A percentile compares a stretch with the other conserved stretches of the same genome.
These are phyloP conservation scores for Pseudogymnoascus sp. DNA, from an alignment of 2,329 filamentous ascomycete genomes.

Conservation along the genomic window DNA sequence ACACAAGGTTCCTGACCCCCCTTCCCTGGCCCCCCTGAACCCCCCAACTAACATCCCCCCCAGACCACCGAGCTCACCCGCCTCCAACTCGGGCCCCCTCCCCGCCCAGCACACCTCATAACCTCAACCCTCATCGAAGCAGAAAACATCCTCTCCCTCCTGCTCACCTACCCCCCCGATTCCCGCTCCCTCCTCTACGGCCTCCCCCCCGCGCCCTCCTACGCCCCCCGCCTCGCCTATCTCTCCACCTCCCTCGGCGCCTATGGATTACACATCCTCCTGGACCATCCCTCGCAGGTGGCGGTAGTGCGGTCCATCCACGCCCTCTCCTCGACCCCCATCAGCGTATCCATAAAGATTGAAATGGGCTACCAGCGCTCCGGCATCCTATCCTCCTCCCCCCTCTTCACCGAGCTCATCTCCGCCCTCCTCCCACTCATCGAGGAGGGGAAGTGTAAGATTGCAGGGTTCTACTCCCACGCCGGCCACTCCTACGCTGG, in stretches of 20 bases:
- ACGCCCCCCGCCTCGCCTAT: slow-evolving; percentile 48
- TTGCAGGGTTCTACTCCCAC: slow-evolving; percentile 65
- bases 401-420: slow-evolving; percentile 39
- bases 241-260: slow-evolving; percentile 48
- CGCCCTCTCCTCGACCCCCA: slow-evolving; percentile 35
- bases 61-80: slow-evolving; percentile 58
- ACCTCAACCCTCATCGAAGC: slow-evolving; percentile 69
- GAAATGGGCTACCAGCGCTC: slow-evolving; percentile 66
- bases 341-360: slow-evolving; percentile 61
- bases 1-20: slow-evolving; percentile 53
- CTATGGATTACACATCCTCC: slow-evolving; percentile 51
- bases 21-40: too few relatives aligned
- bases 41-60: slow-evolving; percentile 16
- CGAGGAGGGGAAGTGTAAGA: slow-evolving; percentile 28
- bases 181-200: slow-evolving; percentile 43
- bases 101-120: slow-evolving; percentile 46
- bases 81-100: slow-evolving; percentile 56
- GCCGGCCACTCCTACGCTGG: slow-evolving; percentile 61
- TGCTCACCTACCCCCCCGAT: slow-evolving; percentile 41
- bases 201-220: slow-evolving; percentile 56
- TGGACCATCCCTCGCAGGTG: slow-evolving; percentile 60
- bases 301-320: slow-evolving; percentile 37
- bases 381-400: slow-evolving; percentile 48
- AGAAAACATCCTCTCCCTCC: slow-evolving; percentile 53
- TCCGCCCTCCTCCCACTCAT: slow-evolving; percentile 35